These are phyloP conservation scores for Didymella pomorum DNA, from an alignment of 2,329 filamentous ascomycete genomes.

Conservation along the genomic window DNA sequence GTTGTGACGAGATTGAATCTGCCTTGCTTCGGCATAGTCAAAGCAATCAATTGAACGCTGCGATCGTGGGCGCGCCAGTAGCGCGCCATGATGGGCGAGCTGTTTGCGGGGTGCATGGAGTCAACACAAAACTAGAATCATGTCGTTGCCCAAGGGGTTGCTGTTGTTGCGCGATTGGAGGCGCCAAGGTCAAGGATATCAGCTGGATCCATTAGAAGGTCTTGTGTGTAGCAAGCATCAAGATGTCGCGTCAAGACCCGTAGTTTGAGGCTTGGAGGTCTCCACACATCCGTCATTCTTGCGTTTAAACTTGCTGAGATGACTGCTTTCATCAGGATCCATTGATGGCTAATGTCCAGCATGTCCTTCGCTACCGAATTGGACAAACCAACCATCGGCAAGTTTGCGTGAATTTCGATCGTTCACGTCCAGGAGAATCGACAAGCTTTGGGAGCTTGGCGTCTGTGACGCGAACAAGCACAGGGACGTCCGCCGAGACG, in stretches of 20 bases:
- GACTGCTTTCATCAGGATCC: neutral
- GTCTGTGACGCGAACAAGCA: constrained; percentile 1
- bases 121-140: constrained; percentile 4
- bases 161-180: constrained; percentile 1
- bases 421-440: neutral
- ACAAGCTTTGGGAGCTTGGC: constrained; percentile 7
- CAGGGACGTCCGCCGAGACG: constrained; percentile 13
- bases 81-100: neutral
- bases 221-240: constrained; percentile 28
- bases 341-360: too few relatives aligned
- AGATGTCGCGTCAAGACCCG: constrained; percentile 10
- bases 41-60: neutral
- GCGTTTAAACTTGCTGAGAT: neutral
- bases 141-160: neutral
- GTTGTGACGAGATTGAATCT: neutral
- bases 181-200: constrained; percentile 13
- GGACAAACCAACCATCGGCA: too few relatives aligned
- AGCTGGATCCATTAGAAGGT: constrained; percentile 13
- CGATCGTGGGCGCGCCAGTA: neutral
- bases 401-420: neutral
- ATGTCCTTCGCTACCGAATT: too few relatives aligned
- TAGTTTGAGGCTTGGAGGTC: constrained; percentile 1
- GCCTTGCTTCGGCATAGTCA: neutral
- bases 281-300: constrained; percentile 1
- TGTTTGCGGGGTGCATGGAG: constrained; percentile 6